Base-by-base conservation (phyloP, 2,329 filamentous ascomycete genomes). In the Neobulgaria alba region DNA sequence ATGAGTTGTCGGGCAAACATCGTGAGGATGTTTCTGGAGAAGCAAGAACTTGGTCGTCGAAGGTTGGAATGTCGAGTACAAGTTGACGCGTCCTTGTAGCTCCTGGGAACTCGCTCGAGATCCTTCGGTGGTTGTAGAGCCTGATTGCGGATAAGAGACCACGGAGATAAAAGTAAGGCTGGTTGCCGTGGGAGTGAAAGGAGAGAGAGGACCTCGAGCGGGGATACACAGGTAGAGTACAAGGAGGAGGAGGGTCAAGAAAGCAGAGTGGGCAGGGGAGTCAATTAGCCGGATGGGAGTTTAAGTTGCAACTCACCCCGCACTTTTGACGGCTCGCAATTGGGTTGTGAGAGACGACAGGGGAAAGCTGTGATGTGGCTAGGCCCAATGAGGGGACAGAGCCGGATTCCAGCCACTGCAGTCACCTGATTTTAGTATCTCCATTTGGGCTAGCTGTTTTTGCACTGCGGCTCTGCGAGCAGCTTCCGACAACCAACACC, bases 1-100 rank as follows among this genome's bases (percentile, higher is more conserved):
- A 47, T 19, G 9, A 57, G 16, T 26, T 50, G 50, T 41, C 48
- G 48, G 31, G 51, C 42, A 31, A 55, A 69, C 46, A 54, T 58
- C 33, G 14, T 52, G 31, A 20, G 43, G 55, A 65, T 16, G 38
- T 19, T 7, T 26, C 23, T 26, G 23, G 23, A n/a, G n/a, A n/a
- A n/a, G n/a, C n/a, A n/a, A n/a, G n/a, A n/a, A n/a, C n/a, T n/a
- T n/a, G n/a, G n/a, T n/a, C n/a, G n/a, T n/a, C n/a, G n/a, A n/a
- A n/a, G n/a, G n/a, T n/a, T n/a, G n/a, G n/a, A n/a, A n/a, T n/a
- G n/a, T n/a, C n/a, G n/a, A n/a, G n/a, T n/a, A n/a, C n/a, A n/a
- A n/a, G n/a, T n/a, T n/a, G n/a, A n/a, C n/a, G n/a, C n/a, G n/a
- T n/a, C n/a, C n/a, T n/a, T n/a, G n/a, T n/a, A n/a, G n/a, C n/a